These are phyloP conservation scores for bread wheat (Triticum aestivum) DNA, from an alignment of 176 grass and related monocot genomes.

Conservation along the genomic window IWGSC_CS_RefSeq_v2.1 NC_057812.1:184020614-184021113, in stretches of 20 bases:
- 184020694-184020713: slow-evolving; percentile 70
- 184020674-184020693: slow-evolving; percentile 47
- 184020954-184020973: slow-evolving; percentile 65
- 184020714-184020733: slow-evolving; percentile 35
- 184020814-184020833: slow-evolving; percentile 37
- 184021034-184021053: slow-evolving; percentile 34
- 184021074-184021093: slow-evolving; percentile 26
- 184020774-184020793: slow-evolving; percentile 41
- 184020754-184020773: slow-evolving; percentile 8
- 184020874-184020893: slow-evolving; percentile 36
- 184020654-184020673: slow-evolving; percentile 41
- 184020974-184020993: slow-evolving; percentile 81
- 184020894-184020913: slow-evolving; percentile 27
- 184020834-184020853: slow-evolving; percentile 34
- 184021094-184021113: slow-evolving; percentile 45
- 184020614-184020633: slow-evolving; percentile 83
- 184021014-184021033: slow-evolving; percentile 59
- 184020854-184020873: slow-evolving; percentile 46
- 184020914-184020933: slow-evolving; percentile 27
- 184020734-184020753: slow-evolving; percentile 29
- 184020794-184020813: slow-evolving; percentile 15
- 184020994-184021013: slow-evolving; percentile 93
- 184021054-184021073: slow-evolving; percentile 27
- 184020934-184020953: slow-evolving; percentile 29
- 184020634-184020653: slow-evolving; percentile 77